Conservation (phyloP, 139 green algal genomes). For the Pseudopediastrum boryanum region DNA sequence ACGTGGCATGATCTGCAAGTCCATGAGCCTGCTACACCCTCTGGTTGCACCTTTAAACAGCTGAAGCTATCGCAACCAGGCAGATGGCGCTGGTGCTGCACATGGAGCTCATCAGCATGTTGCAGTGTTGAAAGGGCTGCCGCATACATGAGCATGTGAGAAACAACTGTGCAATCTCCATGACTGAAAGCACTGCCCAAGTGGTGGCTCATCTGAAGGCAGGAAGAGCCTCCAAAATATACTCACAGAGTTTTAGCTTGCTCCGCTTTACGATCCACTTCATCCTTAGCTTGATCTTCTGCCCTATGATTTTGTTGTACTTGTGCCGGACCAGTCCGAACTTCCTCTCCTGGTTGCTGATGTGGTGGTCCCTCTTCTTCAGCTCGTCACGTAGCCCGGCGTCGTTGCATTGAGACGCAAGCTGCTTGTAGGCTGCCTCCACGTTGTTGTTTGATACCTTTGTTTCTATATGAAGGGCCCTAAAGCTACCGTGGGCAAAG, state of each 20-base stretch:
- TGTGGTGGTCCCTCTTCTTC: background rate
- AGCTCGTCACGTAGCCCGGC: slow-evolving; percentile 22
- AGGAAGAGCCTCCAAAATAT: too few species aligned
- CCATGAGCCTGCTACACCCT: too few species aligned
- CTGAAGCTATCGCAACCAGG: too few species aligned
- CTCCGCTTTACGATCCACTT: slow-evolving; percentile 28
- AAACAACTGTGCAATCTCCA: too few species aligned
- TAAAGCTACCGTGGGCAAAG: background rate
- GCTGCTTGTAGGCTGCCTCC: background rate
- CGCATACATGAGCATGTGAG: too few species aligned
- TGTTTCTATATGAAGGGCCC: slow-evolving; percentile 2
- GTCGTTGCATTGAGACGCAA: slow-evolving; percentile 17
- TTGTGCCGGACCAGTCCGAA: background rate
- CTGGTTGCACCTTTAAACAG: too few species aligned
- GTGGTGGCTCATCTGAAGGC: too few species aligned
- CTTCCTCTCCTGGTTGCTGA: slow-evolving; percentile 4
- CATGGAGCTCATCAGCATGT: too few species aligned
- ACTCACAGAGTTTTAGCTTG: slow-evolving; percentile 29
- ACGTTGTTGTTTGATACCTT: slow-evolving; percentile 37
- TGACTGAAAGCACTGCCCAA: too few species aligned
- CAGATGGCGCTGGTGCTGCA: too few species aligned
- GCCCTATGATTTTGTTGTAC: slow-evolving; percentile 29
- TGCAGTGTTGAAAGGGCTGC: too few species aligned
- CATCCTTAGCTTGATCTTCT: slow-evolving; percentile 11
- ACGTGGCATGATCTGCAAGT: too few species aligned